phyloP scores from a whole-genome alignment of 352 stramenopile species.

The Phytophthora colocasiae region DNA sequence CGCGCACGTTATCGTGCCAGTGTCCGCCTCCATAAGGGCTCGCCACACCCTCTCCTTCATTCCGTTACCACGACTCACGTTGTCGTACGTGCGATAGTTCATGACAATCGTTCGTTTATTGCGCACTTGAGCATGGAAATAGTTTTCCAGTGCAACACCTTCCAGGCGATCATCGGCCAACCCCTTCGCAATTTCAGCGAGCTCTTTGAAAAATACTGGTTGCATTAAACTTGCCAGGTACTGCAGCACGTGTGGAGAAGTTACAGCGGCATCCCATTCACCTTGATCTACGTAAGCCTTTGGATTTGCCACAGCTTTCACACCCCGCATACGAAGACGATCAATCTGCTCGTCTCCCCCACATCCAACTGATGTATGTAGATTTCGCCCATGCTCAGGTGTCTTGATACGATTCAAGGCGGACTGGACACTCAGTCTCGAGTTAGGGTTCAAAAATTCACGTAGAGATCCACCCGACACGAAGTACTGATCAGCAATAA shows the following conservation, averaged over 20 bases:
- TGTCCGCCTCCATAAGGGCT: too few relatives aligned
- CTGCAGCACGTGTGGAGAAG: constrained; percentile 6
- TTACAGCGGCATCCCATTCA: not conserved
- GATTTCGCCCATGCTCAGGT: not conserved
- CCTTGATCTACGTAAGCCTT: constrained; percentile 1
- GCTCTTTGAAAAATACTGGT: constrained; percentile 6
- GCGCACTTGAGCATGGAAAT: constrained; percentile 10
- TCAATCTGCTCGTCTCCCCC: constrained; percentile 3
- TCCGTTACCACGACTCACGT: too few relatives aligned
- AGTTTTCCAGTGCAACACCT: constrained; percentile 7
- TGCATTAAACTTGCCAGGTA: constrained; percentile 3
- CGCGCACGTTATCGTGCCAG: too few relatives aligned
- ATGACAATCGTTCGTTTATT: not conserved
- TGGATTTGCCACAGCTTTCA: not conserved
- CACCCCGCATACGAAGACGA: constrained; percentile 9
- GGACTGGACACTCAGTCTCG: not conserved
- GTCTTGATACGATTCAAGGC: not conserved
- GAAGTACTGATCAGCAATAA: constrained; percentile 10
- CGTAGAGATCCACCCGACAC: constrained; percentile 11
- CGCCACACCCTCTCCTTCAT: too few relatives aligned
- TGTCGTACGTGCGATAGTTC: constrained; percentile 12
- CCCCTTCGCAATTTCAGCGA: constrained; percentile 4
- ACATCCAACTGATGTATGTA: not conserved
- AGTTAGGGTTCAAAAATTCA: not conserved
- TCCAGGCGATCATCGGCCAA: constrained; percentile 11